Evolutionary conservation across 441 rosid genomes (phyloP), one percentile per base, ranked within the genome.

Genomic region (Gossypium trilobum): DNA sequence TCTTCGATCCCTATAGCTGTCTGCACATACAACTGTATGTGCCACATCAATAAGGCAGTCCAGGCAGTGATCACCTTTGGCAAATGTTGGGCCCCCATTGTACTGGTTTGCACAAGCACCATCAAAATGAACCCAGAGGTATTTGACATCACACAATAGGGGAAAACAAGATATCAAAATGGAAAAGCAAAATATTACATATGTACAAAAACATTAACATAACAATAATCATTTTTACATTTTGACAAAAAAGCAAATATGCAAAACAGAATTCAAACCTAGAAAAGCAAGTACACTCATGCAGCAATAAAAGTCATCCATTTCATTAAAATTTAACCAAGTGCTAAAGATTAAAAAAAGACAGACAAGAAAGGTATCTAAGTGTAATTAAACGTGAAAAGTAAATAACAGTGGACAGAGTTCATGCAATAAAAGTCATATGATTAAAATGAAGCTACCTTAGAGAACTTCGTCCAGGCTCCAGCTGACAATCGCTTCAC

Each of bases 1-100:
- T 86, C 98, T 87, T 79, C 89, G 89, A 82, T 91, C 97, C 84
- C 96, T 85, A 70, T 95, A 95, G 87, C 97, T 91, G 78, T 92
- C 98, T 70, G 89, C 93, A 78, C 77, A 88, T 68, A 93, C 95
- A 74, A 91, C 78, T 48, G 84, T 79, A 62, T 77, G 83, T 19
- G 98, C 98, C 61, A 84, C 87, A 83, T 88, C 93, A 59, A 86
- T 67, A 81, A 95, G 95, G 85, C 99, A 95, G 68, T 79, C 84
- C 80, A 78, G 75, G 81, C 99, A 92, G 81, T 83, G 85, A 80
- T 95, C 98, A 64, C 70, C 81, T 74, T 88, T 88, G 77, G 86
- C 80, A 69, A 95, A 74, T 77, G 75, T 74, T 71, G 99, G 98
- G 54, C 95, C 98, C 72, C 96, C 96, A 71, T 79, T 82, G 85